Base-by-base conservation (phyloP, 192 early-diverging fungal species). In the Backusella macrospora region DNA sequence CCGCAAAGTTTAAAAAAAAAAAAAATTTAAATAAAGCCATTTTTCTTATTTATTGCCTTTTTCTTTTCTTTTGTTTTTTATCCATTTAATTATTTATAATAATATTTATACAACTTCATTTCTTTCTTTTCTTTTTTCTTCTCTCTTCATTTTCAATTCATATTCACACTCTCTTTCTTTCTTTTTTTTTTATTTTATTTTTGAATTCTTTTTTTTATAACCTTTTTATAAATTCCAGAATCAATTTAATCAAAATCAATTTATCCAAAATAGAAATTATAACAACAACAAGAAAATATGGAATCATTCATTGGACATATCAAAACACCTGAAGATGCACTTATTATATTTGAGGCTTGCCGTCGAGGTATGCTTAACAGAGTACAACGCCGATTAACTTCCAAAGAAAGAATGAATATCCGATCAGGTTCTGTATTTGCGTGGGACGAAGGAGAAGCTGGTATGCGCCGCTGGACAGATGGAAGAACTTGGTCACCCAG, bases 381-480 rank as follows among this genome's bases (percentile, higher is more conserved):
- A 23, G 90, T 96, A 38, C 91, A 90, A 29, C 85, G 96, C 34
- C 85, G 96, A 38, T 81, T 97, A 10, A 90, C 91, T 49, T 92
- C 94, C 40, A 88, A 87, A 29, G 96, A 97, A 81, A 89, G 94
- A 34, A 84, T 86, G 16, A 85, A 87, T 29, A 93, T 97, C 62
- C 81, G 86, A 38, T 95, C 96, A 4, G 94, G 94, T 0, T 93
- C 94, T 6, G 87, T 96, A 21, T 97, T 95, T 83, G 91, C 93
- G 37, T 97, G 93, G 90, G 93, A 95, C 77, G 96, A 97, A 80
- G 78, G 90, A 70, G 94, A 97, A 79, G 88, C 90, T 48, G 96
- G 94, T 21, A 96, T 97, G 89, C 85, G 92, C 71, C 86, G 96
- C 52, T 97, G 96, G 96, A 96, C 96, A 5, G 96, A 97, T 75